Conservation (phyloP, 805 yeast species). For the Sungouiozyma ichnusensis region DNA sequence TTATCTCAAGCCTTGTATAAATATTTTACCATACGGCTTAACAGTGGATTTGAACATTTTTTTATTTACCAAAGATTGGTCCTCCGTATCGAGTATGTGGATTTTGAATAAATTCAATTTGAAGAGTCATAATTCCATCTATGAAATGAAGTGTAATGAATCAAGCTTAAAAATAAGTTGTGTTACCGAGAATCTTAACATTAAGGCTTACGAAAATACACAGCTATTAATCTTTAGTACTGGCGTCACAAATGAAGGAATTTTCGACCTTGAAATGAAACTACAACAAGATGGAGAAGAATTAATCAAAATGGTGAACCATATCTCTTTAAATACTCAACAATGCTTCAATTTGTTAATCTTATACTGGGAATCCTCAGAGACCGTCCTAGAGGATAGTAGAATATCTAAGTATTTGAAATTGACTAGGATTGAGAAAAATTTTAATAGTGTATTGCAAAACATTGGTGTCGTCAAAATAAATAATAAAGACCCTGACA, state of each 20-base stretch:
- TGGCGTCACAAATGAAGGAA: constrained; percentile 27
- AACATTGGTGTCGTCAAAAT: constrained; percentile 24
- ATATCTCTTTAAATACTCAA: constrained; percentile 28
- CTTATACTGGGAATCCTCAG: constrained; percentile 34
- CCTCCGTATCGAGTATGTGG: constrained; percentile 27
- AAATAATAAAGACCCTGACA: constrained; percentile 23
- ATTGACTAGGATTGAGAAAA: constrained; percentile 23
- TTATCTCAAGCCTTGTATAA: constrained; percentile 18
- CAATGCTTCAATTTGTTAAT: constrained; percentile 27
- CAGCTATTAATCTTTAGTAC: constrained; percentile 32
- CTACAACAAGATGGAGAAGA: constrained; percentile 27
- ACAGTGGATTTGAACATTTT: constrained; percentile 10
- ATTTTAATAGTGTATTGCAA: constrained; percentile 20
- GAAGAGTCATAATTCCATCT: constrained; percentile 1
- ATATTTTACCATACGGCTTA: constrained; percentile 2
- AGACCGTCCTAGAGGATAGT: constrained; percentile 13
- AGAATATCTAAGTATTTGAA: constrained; percentile 15
- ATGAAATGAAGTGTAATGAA: constrained; percentile 1
- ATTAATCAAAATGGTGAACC: constrained; percentile 28
- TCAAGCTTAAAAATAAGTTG: constrained; percentile 15
- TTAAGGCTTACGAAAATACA: constrained; percentile 19
- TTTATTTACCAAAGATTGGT: constrained; percentile 20
- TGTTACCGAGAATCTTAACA: constrained; percentile 16
- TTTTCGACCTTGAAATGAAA: constrained; percentile 28
- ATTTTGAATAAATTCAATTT: constrained; percentile 27